Base-by-base conservation (phyloP, 2,329 filamentous ascomycete genomes). In the Arthrobotrys musiformis region DNA sequence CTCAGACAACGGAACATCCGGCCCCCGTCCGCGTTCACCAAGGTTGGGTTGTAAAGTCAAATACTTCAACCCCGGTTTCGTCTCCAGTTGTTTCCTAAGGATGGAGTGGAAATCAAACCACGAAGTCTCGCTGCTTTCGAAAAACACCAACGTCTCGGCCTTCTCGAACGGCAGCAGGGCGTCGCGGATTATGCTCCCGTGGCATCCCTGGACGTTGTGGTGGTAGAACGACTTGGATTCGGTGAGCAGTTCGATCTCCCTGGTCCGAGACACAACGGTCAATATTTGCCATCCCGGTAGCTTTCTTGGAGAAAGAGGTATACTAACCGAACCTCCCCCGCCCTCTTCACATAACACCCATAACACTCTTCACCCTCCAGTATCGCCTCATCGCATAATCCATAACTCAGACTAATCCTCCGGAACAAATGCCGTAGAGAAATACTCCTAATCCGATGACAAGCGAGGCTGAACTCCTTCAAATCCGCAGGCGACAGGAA, bases 31-130 rank as follows among this genome's bases (percentile, higher is more conserved):
- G 2, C 54, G 54, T 19, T 58, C 54, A 1, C 33, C n/a, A 19
- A 70, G 7, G 22, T 61, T 61, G 17, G 66, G 54, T 40, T 61
- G 19, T 30, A 70, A 15, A 17, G 8, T 26, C 7, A 70, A 58
- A 24, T 35, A 24, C 33, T 37, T 63, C 2, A 74, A 42, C 2
- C 33, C 60, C 1, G 26, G 61, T 35, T 74, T 74, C 17, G 70
- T 50, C 24, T 66, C 70, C 28, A 74, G 13, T 15, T 74, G 70
- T 7, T 15, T 11, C 26, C 67, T 74, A 13, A 74, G 9, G 17
- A 67, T 11, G 0, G 26, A 30, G 33, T 61, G 54, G 58, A 56
- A 63, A 15, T 42, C n/a, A 26, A n/a, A 28, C 37, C 19, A 30
- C 26, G 30, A 62, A 15, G 19, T 30, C 24, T 37, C 54, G 19